These are phyloP conservation scores for Chlorella variabilis DNA, from an alignment of 163 green algal species.

Conservation along the genomic window DNA sequence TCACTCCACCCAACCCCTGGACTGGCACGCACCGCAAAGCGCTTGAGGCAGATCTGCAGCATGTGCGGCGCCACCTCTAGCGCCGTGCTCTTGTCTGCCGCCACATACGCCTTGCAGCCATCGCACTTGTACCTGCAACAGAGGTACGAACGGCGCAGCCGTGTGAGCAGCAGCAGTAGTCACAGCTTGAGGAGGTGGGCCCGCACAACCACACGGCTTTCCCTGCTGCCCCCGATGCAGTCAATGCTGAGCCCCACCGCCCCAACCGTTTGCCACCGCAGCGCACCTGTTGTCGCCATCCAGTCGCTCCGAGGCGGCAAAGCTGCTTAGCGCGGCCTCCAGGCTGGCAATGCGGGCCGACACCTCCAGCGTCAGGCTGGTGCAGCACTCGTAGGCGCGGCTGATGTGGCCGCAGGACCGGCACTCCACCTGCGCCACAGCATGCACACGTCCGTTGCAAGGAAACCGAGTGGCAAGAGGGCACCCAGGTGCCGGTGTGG, in stretches of 20 bases:
- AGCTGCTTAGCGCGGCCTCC: constrained; percentile 30
- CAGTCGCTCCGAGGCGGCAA: constrained; percentile 35
- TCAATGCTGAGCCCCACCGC: too few species aligned
- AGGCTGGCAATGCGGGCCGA: constrained; percentile 19
- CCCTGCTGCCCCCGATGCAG: too few species aligned
- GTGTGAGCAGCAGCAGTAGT: neutral
- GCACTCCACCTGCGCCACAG: constrained; percentile 44
- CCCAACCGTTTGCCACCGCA: neutral
- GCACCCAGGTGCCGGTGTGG: too few species aligned
- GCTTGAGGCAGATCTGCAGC: constrained; percentile 51
- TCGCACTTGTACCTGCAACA: constrained; percentile 40
- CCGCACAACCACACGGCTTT: too few species aligned
- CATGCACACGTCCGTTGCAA: too few species aligned
- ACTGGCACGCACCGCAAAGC: constrained; percentile 24
- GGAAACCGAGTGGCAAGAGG: too few species aligned
- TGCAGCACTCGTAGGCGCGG: constrained; percentile 34
- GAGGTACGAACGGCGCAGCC: neutral
- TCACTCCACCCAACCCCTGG: neutral
- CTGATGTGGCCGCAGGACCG: constrained; percentile 35
- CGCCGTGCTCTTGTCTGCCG: constrained; percentile 31
- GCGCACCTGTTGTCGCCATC: constrained; percentile 41
- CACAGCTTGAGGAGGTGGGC: constrained; percentile 9
- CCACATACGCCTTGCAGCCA: constrained; percentile 37
- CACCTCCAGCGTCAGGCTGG: constrained; percentile 40
- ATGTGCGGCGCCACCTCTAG: constrained; percentile 36